Evolutionary conservation across 495 filamentous ascomycete species (phyloP), one percentile per base, ranked within the genome.

Genomic region (Apodospora peruviana): DNA sequence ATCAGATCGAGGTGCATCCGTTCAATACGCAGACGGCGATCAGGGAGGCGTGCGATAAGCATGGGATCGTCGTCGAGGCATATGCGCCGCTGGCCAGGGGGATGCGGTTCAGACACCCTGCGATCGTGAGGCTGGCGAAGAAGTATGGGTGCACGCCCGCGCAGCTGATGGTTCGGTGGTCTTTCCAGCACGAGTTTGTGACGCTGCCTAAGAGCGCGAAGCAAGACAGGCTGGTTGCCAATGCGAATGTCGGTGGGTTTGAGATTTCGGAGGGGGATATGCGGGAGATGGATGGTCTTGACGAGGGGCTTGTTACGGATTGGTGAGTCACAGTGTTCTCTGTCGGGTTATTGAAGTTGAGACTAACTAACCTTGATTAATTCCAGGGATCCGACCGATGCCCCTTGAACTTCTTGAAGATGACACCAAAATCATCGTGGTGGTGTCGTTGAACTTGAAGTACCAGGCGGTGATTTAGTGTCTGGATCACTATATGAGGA

Each of bases 141-240:
- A 84, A 82, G 59, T 85, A 86, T 52, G 49, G 47, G 3, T 81
- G 78, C 51, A 79, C 76, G 0, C 72, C 78, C 2, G 82, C 77
- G 21, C 84, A 87, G 60, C 58, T 88, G 25, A 59, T 87, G 59
- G 62, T 87, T 16, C 66, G 81, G 58, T 85, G 83, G 84, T 81
- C 80, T 52, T 58, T 85, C 51, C 87, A 90, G 67, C 81, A 90
- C 56, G 81, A 75, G 18, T 86, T 82, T 69, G 81, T 90, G 10
- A 77, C 84, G 34, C 67, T 91, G 51, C 87, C 87, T 17, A 91
- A 91, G 75, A 86, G 83, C 39, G 74, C 78, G 32, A 80, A 72
- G 50, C 69, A 73, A 17, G 77, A 80, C 17, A 71, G 85, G 19
- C 81, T 90, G 29, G 61, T 74, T 11, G 71, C 77, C 37, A 90